phyloP scores from a whole-genome alignment of 23 red algal species.

The Gracilaria domingensis region DNA sequence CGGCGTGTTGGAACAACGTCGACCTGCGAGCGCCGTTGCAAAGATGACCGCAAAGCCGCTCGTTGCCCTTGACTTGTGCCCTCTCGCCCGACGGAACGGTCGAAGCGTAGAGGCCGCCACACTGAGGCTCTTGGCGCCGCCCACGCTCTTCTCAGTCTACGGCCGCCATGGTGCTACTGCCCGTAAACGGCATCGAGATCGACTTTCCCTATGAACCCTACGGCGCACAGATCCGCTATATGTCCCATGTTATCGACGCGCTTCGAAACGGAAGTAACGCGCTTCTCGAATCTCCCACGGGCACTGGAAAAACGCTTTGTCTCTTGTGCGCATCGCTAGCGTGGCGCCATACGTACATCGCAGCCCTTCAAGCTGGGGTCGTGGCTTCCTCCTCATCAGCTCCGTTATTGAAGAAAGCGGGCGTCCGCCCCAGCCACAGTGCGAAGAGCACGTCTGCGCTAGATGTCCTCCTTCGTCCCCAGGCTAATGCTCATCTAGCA shows the following conservation, averaged over 20 bases:
- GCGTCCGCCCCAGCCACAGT: background rate
- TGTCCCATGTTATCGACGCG: conserved; percentile 88
- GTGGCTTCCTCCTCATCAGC: background rate
- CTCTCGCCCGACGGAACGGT: background rate
- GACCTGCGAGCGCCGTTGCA: background rate
- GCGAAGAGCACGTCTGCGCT: conserved; percentile 35
- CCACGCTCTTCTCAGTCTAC: background rate
- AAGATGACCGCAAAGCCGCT: too few species aligned
- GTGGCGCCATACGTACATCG: conserved; percentile 79
- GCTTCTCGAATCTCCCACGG: conserved; percentile 96
- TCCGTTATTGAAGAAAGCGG: conserved; percentile 41
- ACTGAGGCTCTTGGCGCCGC: background rate
- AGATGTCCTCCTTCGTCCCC: conserved; percentile 43
- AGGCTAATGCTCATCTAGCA: conserved; percentile 34
- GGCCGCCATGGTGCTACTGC: conserved; percentile 55
- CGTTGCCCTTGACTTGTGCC: too few species aligned
- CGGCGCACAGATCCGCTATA: conserved; percentile 86
- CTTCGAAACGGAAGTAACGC: conserved; percentile 83
- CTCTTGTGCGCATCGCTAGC: conserved; percentile 91
- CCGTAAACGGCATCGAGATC: conserved; percentile 70
- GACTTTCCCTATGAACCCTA: conserved; percentile 97
- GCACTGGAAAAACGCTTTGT: conserved; percentile 97
- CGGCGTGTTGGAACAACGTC: background rate
- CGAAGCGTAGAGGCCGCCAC: background rate
- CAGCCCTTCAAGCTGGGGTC: conserved; percentile 38